These are phyloP conservation scores for Aspergillus sclerotialis DNA, from an alignment of 2,329 filamentous ascomycete species.

Conservation along the genomic window DNA sequence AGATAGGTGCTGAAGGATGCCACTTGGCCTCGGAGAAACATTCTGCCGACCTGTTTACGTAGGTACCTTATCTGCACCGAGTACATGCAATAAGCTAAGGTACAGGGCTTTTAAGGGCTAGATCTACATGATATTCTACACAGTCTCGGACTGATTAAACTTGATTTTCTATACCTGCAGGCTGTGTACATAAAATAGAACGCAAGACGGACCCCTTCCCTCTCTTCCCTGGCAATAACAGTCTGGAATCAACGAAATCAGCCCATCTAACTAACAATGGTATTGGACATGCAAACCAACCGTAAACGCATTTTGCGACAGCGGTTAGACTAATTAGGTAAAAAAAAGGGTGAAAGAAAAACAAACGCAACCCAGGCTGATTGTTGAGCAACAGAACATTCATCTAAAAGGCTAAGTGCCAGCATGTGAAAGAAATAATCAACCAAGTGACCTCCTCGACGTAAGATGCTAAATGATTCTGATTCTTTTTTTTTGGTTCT, in stretches of 20 bases:
- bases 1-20: not conserved
- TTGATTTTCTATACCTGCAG: constrained; percentile 11
- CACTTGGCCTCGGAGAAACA: not conserved
- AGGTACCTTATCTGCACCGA: too few species aligned
- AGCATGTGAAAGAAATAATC: constrained; percentile 31
- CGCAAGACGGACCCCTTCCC: constrained; percentile 14
- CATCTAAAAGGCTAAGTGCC: constrained; percentile 22
- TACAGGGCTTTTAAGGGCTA: too few species aligned
- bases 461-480: constrained; percentile 30
- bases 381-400: constrained; percentile 25
- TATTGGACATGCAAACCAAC: constrained; percentile 24
- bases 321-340: too few species aligned
- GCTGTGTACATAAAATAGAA: constrained; percentile 28
- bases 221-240: too few species aligned
- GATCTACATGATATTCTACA: too few species aligned
- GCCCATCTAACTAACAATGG: constrained; percentile 14
- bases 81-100: too few species aligned
- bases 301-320: too few species aligned
- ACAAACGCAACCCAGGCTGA: constrained; percentile 12
- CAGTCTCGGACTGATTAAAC: too few species aligned
- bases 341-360: constrained; percentile 11
- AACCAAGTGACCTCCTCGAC: constrained; percentile 32
- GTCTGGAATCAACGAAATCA: too few species aligned
- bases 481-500: constrained; percentile 25
- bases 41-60: not conserved